Evolutionary conservation across 2,329 filamentous ascomycete species (phyloP).

Genomic region (Dactylellina haptotyla): DNA sequence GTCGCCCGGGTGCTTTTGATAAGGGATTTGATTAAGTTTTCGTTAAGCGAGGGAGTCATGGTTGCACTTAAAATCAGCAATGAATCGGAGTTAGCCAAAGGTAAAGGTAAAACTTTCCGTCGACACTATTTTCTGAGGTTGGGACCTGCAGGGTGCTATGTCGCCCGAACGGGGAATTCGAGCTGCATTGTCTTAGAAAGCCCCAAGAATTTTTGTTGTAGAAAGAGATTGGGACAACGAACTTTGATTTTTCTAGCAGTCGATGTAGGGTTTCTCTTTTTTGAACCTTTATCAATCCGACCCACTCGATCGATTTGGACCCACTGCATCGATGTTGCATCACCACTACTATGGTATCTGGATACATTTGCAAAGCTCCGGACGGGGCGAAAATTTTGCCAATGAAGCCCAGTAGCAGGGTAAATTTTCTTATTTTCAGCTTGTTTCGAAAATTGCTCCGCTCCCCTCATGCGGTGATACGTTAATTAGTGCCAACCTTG

Average conservation of each 20-base stretch:
- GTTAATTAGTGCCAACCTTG: too few species aligned
- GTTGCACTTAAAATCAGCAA: background rate
- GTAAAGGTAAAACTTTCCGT: background rate
- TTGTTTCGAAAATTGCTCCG: background rate
- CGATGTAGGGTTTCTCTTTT: background rate
- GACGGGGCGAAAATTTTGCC: background rate
- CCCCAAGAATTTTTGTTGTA: background rate
- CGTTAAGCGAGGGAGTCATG: background rate
- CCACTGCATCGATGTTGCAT: background rate
- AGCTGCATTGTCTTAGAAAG: constrained; percentile 5
- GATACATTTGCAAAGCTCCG: background rate
- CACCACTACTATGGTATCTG: background rate
- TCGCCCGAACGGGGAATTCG: constrained; percentile 38
- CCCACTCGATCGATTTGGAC: background rate
- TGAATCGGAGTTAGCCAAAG: background rate
- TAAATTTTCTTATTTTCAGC: background rate
- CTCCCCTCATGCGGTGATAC: too few species aligned
- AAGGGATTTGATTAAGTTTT: background rate
- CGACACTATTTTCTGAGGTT: background rate
- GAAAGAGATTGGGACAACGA: background rate
- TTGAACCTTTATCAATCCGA: background rate
- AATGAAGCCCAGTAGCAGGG: background rate
- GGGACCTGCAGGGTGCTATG: constrained; percentile 3
- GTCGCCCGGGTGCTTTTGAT: too few species aligned
- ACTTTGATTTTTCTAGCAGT: background rate